A percentile compares a stretch with the other conserved stretches of the same genome.
Conservation (phyloP, 768 basidiomycete species). For the Hirschioporus abietinus region DNA sequence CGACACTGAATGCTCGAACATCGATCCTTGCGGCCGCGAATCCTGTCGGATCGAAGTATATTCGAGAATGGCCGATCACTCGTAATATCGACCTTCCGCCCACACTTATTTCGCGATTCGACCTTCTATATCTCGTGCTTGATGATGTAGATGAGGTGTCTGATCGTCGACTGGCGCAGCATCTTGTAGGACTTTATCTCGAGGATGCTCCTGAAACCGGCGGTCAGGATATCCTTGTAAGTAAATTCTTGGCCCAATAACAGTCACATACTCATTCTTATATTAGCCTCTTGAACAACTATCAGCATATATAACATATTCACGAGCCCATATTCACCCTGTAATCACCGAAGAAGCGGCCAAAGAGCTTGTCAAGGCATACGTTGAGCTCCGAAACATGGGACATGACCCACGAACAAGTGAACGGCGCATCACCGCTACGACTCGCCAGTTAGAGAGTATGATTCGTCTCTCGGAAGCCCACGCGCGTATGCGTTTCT, state of each 20-base stretch:
- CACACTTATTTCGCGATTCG: slow-evolving; percentile 96
- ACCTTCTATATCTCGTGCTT: slow-evolving; percentile 90
- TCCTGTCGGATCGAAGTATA: slow-evolving; percentile 93
- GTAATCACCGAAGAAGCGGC: slow-evolving; percentile 82
- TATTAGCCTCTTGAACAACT: slow-evolving; percentile 81
- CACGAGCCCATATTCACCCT: slow-evolving; percentile 80
- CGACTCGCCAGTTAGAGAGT: slow-evolving; percentile 93
- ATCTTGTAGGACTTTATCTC: slow-evolving; percentile 88
- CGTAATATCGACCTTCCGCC: slow-evolving; percentile 97
- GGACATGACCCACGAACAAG: slow-evolving; percentile 82
- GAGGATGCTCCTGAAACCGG: slow-evolving; percentile 76
- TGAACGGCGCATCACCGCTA: slow-evolving; percentile 96
- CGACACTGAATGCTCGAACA: slow-evolving; percentile 96
- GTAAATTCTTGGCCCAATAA: slow-evolving; percentile 20
- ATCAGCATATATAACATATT: slow-evolving; percentile 92
- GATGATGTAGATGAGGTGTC: slow-evolving; percentile 88
- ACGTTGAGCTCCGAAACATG: slow-evolving; percentile 91
- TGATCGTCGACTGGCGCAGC: slow-evolving; percentile 85
- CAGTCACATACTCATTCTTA: not conserved
- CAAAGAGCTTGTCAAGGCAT: slow-evolving; percentile 77
- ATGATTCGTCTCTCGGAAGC: slow-evolving; percentile 96
- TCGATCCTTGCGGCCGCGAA: slow-evolving; percentile 98
- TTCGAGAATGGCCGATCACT: slow-evolving; percentile 86
- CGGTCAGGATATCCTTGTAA: slow-evolving; percentile 70
- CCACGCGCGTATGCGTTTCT: slow-evolving; percentile 94